Conservation (phyloP, 495 filamentous ascomycete genomes). For the Articulospora tetracladia region DNA sequence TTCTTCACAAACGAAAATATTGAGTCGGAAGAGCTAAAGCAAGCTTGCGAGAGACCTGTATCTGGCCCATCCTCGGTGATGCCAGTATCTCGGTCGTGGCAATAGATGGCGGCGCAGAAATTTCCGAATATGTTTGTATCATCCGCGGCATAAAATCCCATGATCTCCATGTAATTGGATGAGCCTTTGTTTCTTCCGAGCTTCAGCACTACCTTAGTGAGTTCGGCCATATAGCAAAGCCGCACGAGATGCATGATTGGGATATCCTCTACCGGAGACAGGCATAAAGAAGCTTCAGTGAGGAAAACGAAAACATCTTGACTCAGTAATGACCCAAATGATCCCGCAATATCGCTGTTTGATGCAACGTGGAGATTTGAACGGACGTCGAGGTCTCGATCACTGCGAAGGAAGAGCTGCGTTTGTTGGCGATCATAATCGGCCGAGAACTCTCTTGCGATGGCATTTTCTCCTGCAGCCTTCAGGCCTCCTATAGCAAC, state of each 20-base stretch:
- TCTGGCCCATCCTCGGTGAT: constrained; percentile 10
- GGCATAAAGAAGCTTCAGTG: constrained; percentile 63
- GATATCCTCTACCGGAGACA: constrained; percentile 67
- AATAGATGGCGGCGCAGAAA: constrained; percentile 12
- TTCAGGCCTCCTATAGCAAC: constrained; percentile 70
- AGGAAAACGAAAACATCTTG: constrained; percentile 87
- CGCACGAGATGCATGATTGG: constrained; percentile 80
- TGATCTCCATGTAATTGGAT: constrained; percentile 5
- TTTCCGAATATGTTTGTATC: constrained; percentile 12
- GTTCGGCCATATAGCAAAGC: constrained; percentile 88
- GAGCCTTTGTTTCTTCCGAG: constrained; percentile 13
- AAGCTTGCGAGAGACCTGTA: constrained; percentile 5
- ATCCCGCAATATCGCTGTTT: not conserved
- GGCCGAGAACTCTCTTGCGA: constrained; percentile 62
- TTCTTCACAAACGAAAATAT: constrained; percentile 40
- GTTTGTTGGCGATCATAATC: constrained; percentile 70
- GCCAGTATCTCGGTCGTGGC: not conserved
- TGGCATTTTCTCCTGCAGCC: constrained; percentile 51
- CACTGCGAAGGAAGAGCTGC: constrained; percentile 56
- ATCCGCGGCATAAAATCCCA: not conserved
- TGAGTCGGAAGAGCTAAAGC: constrained; percentile 9
- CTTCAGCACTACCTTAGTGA: constrained; percentile 64
- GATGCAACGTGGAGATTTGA: not conserved
- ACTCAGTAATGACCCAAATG: constrained; percentile 53
- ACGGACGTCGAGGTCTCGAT: constrained; percentile 1